Percentiles rank a stretch among this genome's conserved stretches.
phyloP scores from a whole-genome alignment of 179 eudicot genomes.

The Patellifolia procumbens region DNA sequence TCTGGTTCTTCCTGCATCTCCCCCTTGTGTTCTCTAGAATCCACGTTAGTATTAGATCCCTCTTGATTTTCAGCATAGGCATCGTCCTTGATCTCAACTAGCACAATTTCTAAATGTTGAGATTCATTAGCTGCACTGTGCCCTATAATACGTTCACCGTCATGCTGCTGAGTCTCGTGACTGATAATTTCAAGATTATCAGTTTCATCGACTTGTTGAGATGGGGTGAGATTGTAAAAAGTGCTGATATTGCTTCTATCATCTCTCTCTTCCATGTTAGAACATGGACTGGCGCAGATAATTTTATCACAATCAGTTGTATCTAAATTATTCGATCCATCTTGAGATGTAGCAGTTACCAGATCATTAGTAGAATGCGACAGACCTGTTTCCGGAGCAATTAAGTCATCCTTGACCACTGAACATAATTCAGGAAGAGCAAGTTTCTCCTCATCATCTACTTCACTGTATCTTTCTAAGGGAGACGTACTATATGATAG shows the following conservation, averaged over 20 bases:
- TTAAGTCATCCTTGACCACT: neutral
- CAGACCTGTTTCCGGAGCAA: neutral
- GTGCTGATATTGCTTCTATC: neutral
- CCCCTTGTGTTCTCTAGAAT: neutral
- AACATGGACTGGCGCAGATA: neutral
- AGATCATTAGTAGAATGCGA: neutral
- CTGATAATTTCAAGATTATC: neutral
- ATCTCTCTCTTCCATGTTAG: neutral
- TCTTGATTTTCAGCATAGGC: constrained; percentile 14
- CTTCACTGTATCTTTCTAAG: neutral
- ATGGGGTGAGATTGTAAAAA: neutral
- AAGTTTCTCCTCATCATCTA: neutral
- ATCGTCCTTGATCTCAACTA: neutral
- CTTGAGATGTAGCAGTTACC: constrained; percentile 14
- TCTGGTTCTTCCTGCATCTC: neutral
- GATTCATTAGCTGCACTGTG: neutral
- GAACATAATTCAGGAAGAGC: constrained; percentile 7
- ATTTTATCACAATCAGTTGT: neutral
- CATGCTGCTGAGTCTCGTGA: neutral
- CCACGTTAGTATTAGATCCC: neutral
- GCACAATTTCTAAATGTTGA: neutral
- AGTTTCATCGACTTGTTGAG: constrained; percentile 11
- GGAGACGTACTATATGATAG: neutral
- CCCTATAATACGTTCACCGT: neutral
- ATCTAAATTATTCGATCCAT: neutral